Conservation (phyloP, 2,329 filamentous ascomycete genomes). For the Cyphellophora attinorum region DNA sequence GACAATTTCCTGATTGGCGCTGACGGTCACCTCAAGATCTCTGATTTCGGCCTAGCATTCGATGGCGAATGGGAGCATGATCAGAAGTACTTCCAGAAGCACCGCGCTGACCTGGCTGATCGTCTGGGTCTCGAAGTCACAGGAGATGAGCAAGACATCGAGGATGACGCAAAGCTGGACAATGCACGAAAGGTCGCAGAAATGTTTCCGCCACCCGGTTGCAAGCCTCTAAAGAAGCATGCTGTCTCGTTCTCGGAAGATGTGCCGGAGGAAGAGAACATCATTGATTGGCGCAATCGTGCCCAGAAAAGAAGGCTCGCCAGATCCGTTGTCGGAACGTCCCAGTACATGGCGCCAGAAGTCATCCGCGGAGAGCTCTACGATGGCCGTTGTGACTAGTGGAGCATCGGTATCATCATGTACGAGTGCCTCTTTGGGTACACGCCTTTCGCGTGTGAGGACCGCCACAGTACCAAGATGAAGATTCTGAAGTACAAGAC, state of each 20-base stretch:
- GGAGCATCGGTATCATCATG: constrained; percentile 89
- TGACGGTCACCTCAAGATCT: constrained; percentile 86
- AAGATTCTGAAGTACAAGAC: constrained; percentile 69
- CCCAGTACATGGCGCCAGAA: constrained; percentile 97
- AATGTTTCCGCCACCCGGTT: not conserved
- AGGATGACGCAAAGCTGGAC: constrained; percentile 38
- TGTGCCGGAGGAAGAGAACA: constrained; percentile 31
- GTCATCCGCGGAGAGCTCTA: constrained; percentile 74
- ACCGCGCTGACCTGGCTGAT: constrained; percentile 69
- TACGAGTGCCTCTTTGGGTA: constrained; percentile 91
- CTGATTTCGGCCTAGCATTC: constrained; percentile 91
- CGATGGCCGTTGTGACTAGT: constrained; percentile 92
- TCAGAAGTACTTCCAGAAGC: constrained; percentile 73
- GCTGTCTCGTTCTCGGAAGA: not conserved
- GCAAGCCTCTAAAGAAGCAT: not conserved
- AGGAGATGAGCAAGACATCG: constrained; percentile 63
- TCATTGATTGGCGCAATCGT: constrained; percentile 62
- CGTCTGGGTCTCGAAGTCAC: constrained; percentile 63
- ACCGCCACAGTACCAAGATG: constrained; percentile 72
- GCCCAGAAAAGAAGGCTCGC: constrained; percentile 63
- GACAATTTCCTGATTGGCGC: constrained; percentile 92
- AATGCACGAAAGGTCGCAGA: not conserved
- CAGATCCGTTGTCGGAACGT: constrained; percentile 83
- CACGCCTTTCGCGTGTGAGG: constrained; percentile 79
- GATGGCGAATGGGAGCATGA: constrained; percentile 94